Base-by-base conservation (phyloP, 495 filamentous ascomycete species). In the Xylaria intraflava region DNA sequence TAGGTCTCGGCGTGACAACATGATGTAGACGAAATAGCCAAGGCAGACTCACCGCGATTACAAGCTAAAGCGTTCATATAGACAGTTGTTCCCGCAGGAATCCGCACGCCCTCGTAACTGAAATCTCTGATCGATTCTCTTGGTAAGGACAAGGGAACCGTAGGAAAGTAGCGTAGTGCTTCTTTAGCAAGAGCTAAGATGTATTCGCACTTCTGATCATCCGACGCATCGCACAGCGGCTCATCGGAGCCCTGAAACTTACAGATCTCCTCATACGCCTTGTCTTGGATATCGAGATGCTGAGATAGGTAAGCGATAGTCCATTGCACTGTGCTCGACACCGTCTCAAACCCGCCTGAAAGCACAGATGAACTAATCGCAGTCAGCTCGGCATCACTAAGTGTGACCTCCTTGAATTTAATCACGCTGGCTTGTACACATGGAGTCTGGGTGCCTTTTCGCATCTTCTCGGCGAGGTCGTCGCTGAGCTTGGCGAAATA, bases 51-150 rank as follows among this genome's bases (percentile, higher is more conserved):
- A 67, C 78, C 81, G 69, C 76, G 81, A 45, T 84, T 85, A 53
- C 82, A 84, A 8, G 79, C 80, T 82, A 81, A 85, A 0, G 79
- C 76, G 61, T 87, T 85, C 52, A 87, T 65, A 62, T 83, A 84
- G 38, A 83, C 74, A 0, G 82, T 78, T 6, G 78, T 83, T 17
- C 78, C 78, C 29, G 76, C 74, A 0, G 82, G 83, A 16, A 85
- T 83, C 11, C 72, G 44, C 29, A 71, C 66, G 4, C 74, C 80
- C 11, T 83, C 57, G 53, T 83, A 85, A 0, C 70, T 72, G 10
- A 85, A 72, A 44, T 85, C 82, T 47, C 74, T 78, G 53, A 83
- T 78, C 0, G 80, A 79, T 2, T 72, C 80, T 23, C 82, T 72
- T 11, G 83, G 83, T 0, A 87, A 69, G 11, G 76, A 78, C n/a